These are phyloP conservation scores for Nannizziopsis arthrosporioides DNA, from an alignment of 2,329 filamentous ascomycete genomes.

Conservation along the genomic window DNA sequence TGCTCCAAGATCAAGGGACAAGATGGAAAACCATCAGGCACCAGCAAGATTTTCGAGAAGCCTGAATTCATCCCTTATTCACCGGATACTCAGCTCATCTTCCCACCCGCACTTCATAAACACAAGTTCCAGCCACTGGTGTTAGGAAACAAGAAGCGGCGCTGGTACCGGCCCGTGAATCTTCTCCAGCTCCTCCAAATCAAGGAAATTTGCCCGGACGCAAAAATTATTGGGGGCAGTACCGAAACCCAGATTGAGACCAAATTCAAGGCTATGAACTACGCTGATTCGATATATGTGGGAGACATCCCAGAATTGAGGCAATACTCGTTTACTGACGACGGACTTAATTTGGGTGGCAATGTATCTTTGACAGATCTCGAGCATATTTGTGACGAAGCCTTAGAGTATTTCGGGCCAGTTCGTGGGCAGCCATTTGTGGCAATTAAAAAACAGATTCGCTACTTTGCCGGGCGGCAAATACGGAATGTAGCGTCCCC, in stretches of 20 bases:
- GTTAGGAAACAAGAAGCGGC: conserved; percentile 90
- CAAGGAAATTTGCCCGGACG: conserved; percentile 69
- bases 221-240: conserved; percentile 90
- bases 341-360: conserved; percentile 80
- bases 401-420: conserved; percentile 64
- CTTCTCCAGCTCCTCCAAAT: conserved; percentile 81
- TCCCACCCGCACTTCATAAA: conserved; percentile 73
- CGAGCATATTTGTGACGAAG: conserved; percentile 70
- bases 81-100: conserved; percentile 87
- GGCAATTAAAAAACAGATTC: conserved; percentile 87
- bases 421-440: conserved; percentile 64
- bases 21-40: conserved; percentile 37
- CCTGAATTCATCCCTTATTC: conserved; percentile 92
- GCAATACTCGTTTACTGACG: conserved; percentile 66
- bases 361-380: conserved; percentile 89
- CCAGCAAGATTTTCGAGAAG: conserved; percentile 52
- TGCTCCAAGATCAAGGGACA: conserved; percentile 18
- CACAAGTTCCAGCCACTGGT: conserved; percentile 70
- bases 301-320: conserved; percentile 85
- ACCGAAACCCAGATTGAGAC: conserved; percentile 97
- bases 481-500: conserved; percentile 97
- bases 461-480: conserved; percentile 87
- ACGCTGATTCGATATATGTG: conserved; percentile 79
- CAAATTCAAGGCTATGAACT: conserved; percentile 92
- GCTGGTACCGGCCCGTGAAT: conserved; percentile 83